A percentile compares a stretch with the other conserved stretches of the same genome.
These are phyloP conservation scores for Naganishia antarctica DNA, from an alignment of 768 basidiomycete genomes.

Conservation along the genomic window DNA sequence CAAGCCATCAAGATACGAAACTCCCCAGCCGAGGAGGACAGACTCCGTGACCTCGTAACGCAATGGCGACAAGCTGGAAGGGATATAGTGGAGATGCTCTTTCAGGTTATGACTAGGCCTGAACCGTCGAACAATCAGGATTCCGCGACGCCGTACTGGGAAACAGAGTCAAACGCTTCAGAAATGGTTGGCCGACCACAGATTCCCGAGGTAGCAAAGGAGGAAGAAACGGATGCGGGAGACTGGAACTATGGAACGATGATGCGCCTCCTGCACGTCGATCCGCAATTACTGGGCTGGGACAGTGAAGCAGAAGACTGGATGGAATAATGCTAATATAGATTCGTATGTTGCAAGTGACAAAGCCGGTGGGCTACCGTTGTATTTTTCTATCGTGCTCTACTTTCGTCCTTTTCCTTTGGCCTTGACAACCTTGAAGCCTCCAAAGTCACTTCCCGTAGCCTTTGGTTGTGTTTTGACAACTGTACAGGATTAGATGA, in stretches of 20 bases:
- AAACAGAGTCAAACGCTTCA: not conserved
- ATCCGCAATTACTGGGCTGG: constrained; percentile 44
- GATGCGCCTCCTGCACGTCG: constrained; percentile 38
- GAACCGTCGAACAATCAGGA: not conserved
- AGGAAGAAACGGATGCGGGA: not conserved
- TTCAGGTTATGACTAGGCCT: constrained; percentile 31
- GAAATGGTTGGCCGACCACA: not conserved
- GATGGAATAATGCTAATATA: constrained; percentile 19
- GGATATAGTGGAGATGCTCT: constrained; percentile 41
- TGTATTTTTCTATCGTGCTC: not conserved
- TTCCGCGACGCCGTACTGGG: not conserved
- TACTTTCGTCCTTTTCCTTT: constrained; percentile 66
- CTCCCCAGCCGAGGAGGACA: constrained; percentile 36
- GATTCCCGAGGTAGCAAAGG: not conserved
- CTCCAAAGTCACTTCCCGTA: constrained; percentile 67
- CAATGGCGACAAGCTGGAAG: constrained; percentile 42
- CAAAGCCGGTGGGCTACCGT: too few species aligned
- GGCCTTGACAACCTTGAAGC: constrained; percentile 90
- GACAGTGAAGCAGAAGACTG: constrained; percentile 40
- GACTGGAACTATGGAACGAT: constrained; percentile 39
- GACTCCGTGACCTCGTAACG: constrained; percentile 30
- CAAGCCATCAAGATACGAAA: constrained; percentile 36
- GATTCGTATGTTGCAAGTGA: not conserved
- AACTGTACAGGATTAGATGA: constrained; percentile 51
- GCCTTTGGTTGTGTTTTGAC: constrained; percentile 81